Evolutionary conservation across 495 filamentous ascomycete genomes (phyloP).

Genomic region (Massariosphaeria phaeospora): DNA sequence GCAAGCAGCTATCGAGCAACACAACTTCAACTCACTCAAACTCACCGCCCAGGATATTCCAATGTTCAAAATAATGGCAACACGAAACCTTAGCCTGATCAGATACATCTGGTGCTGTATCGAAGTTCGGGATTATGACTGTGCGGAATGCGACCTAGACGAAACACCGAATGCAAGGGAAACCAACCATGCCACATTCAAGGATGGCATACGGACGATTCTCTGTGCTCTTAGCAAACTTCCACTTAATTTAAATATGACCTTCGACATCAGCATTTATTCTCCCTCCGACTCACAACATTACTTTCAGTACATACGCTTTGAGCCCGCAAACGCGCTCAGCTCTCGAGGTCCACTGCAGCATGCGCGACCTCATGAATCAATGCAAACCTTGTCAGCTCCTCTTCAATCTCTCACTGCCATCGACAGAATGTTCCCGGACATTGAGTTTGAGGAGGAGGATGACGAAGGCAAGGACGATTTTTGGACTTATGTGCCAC

Average conservation of each 20-base stretch:
- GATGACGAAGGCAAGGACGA: neutral
- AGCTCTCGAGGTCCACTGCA: neutral
- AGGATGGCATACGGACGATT: neutral
- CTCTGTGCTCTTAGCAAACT: neutral
- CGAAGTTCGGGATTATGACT: neutral
- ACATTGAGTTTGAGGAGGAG: neutral
- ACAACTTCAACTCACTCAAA: neutral
- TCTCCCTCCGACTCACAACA: neutral
- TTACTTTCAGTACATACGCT: neutral
- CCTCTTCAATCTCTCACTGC: neutral
- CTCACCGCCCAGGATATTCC: neutral
- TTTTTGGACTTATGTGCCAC: neutral
- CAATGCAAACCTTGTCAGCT: neutral
- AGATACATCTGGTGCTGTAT: neutral
- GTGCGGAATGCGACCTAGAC: neutral
- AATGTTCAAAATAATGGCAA: neutral
- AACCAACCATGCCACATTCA: neutral
- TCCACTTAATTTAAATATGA: neutral
- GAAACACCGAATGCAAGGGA: neutral
- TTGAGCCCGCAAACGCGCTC: neutral
- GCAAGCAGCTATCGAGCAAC: neutral
- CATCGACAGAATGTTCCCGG: neutral
- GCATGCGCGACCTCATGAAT: neutral
- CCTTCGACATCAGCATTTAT: neutral
- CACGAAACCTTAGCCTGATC: neutral